A percentile compares a stretch with the other conserved stretches of the same genome.
Evolutionary conservation across 768 basidiomycete genomes (phyloP).

Genomic region (Butyriboletus loyo): DNA sequence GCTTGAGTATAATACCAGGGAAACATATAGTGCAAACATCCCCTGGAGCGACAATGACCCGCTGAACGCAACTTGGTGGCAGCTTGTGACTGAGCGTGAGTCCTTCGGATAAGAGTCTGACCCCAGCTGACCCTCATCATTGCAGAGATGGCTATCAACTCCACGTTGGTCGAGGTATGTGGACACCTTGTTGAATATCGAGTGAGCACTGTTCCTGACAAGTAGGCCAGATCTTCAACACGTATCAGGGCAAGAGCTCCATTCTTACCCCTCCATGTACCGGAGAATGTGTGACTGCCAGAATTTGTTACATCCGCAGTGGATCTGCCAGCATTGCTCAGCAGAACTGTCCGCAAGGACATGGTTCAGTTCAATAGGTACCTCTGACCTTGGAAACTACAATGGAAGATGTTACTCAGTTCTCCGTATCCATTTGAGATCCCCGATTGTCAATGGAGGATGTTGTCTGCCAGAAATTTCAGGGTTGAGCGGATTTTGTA

Average conservation of each 20-base stretch:
- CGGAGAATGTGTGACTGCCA: constrained; percentile 59
- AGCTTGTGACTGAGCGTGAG: constrained; percentile 69
- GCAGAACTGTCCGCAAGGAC: constrained; percentile 59
- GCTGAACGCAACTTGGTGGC: constrained; percentile 83
- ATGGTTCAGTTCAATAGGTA: constrained; percentile 57
- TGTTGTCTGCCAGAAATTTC: neutral
- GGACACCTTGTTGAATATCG: neutral
- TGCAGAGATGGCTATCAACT: constrained; percentile 56
- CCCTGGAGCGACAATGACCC: constrained; percentile 65
- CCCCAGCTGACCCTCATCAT: neutral
- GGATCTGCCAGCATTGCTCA: constrained; percentile 61
- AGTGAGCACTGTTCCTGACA: constrained; percentile 1
- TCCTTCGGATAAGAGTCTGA: constrained; percentile 4
- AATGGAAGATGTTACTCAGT: neutral
- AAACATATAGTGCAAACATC: constrained; percentile 55
- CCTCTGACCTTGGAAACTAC: neutral
- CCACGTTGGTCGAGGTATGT: constrained; percentile 56
- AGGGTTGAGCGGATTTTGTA: neutral
- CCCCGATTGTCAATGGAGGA: neutral
- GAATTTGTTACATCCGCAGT: constrained; percentile 75
- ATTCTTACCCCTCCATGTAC: constrained; percentile 53
- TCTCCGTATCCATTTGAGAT: neutral
- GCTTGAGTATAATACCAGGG: constrained; percentile 67
- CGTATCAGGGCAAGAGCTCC: constrained; percentile 70
- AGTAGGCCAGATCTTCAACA: constrained; percentile 54